Evolutionary conservation across 768 basidiomycete species (phyloP), one percentile per base, ranked within the genome.

Genomic region (Boletus edulis): DNA sequence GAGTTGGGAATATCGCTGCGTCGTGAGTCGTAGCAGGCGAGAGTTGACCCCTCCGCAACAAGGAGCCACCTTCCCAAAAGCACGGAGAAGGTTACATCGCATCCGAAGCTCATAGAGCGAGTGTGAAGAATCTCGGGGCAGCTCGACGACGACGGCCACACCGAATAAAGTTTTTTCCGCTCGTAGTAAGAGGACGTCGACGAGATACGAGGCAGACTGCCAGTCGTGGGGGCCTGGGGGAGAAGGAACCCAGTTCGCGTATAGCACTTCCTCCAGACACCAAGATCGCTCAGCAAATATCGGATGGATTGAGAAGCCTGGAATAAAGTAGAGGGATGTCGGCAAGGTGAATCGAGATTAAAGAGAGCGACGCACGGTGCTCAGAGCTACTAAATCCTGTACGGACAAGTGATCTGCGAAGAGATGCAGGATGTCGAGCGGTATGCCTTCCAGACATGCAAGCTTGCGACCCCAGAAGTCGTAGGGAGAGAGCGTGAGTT

Each of bases 21-120:
- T 17, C 52, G 32, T 14, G 41, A 59, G 35, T 59, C 59, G 18
- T 59, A 61, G 27, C 57, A 55, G 15, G 46, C 17, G 24, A 61
- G 49, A 4, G 9, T 38, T 14, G 59, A 46, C 1, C 53, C 58
- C 17, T 51, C 51, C 24, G 47, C 60, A n/a, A 59, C 53, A 24
- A 59, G 31, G 9, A 51, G 37, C 54, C 48, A 59, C 29, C 57
- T 52, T 38, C 48, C 48, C 15, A 59, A 32, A 14, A 59, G 47
- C 1, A 61, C 44, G 9, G 37, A 60, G 6, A 56, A 12, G 7
- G 24, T 39, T 15, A 38, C 58, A 9, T 32, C 37, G 20, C 27
- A n/a, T 4, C 54, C n/a, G 12, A 59, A 35, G 10, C 5, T 34
- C 29, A 59, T 24, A 32, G 18, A 20, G 15, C 38, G 47, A 39